Evolutionary conservation across 257 asterid species (phyloP).

Genomic region (Ophiorrhiza pumila): DNA sequence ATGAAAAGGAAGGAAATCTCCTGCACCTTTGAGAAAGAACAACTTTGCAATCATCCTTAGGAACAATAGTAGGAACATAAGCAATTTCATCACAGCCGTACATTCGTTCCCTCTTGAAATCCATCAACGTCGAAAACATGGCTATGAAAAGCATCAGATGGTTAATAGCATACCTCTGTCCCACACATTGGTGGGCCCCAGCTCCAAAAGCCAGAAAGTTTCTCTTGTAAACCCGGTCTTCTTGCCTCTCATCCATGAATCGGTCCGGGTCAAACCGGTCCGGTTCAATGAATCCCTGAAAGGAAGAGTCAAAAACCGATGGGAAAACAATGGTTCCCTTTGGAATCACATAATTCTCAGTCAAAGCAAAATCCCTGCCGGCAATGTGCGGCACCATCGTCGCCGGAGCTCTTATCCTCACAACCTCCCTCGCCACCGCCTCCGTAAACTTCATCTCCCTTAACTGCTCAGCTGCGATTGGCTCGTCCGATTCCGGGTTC

Average conservation of each 20-base stretch:
- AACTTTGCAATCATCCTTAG: conserved; percentile 82
- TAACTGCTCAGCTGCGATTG: conserved; percentile 51
- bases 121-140: conserved; percentile 51
- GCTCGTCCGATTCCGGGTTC: conserved; percentile 47
- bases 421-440: conserved; percentile 90
- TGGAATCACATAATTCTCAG: conserved; percentile 57
- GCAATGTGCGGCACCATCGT: conserved; percentile 94
- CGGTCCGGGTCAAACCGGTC: conserved; percentile 83
- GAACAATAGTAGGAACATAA: conserved; percentile 81
- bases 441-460: conserved; percentile 81
- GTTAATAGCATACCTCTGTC: conserved; percentile 83
- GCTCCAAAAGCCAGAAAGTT: conserved; percentile 84
- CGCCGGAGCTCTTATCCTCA: conserved; percentile 83
- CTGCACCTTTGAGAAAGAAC: conserved; percentile 49
- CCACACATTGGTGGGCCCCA: conserved; percentile 93
- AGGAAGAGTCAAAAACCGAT: conserved; percentile 80
- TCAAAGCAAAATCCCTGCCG: conserved; percentile 61
- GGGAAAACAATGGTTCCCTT: conserved; percentile 89
- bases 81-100: conserved; percentile 89
- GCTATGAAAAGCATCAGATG: conserved; percentile 73
- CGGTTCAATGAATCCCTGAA: conserved; percentile 83
- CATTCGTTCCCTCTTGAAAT: conserved; percentile 59
- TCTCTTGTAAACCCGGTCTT: conserved; percentile 68
- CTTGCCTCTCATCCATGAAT: conserved; percentile 72
- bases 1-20: conserved; percentile 38